Percentiles rank a stretch among this genome's conserved stretches.
phyloP scores from a whole-genome alignment of 768 basidiomycete genomes.

The Termitomyces bulborhizus region DNA sequence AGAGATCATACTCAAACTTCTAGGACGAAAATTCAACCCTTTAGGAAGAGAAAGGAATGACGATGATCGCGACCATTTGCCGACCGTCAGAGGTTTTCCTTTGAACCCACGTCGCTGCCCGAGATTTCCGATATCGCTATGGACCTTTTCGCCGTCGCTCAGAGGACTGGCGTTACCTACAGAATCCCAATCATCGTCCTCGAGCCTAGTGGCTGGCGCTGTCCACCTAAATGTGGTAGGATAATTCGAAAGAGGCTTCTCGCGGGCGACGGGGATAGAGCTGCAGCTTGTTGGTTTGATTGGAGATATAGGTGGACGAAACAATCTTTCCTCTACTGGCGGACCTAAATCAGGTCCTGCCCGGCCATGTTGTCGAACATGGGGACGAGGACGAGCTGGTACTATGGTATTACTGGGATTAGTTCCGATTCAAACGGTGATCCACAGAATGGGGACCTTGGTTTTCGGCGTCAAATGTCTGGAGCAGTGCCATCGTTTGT shows the following conservation, averaged over 20 bases:
- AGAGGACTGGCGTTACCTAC: not conserved
- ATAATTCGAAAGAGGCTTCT: conserved; percentile 2
- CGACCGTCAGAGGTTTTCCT: conserved; percentile 18
- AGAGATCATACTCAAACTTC: conserved; percentile 10
- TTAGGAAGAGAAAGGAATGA: conserved; percentile 17
- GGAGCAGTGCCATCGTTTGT: conserved; percentile 7
- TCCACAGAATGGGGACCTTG: not conserved
- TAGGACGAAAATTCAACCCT: conserved; percentile 12
- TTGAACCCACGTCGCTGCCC: conserved; percentile 26
- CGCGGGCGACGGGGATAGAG: not conserved
- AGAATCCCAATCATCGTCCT: not conserved
- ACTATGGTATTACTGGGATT: not conserved
- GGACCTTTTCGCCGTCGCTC: not conserved
- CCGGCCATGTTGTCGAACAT: not conserved
- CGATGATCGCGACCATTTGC: conserved; percentile 9
- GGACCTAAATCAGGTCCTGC: not conserved
- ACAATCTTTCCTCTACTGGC: not conserved
- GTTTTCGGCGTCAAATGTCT: conserved; percentile 1
- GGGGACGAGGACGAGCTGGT: not conserved
- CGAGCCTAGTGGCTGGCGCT: not conserved
- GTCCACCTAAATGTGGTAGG: conserved; percentile 5
- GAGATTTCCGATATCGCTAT: conserved; percentile 17
- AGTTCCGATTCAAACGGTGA: not conserved
- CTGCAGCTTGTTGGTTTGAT: not conserved
- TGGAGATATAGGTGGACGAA: not conserved